Base-by-base conservation (phyloP, 306 rosid species). In the Acacia confusa region DNA sequence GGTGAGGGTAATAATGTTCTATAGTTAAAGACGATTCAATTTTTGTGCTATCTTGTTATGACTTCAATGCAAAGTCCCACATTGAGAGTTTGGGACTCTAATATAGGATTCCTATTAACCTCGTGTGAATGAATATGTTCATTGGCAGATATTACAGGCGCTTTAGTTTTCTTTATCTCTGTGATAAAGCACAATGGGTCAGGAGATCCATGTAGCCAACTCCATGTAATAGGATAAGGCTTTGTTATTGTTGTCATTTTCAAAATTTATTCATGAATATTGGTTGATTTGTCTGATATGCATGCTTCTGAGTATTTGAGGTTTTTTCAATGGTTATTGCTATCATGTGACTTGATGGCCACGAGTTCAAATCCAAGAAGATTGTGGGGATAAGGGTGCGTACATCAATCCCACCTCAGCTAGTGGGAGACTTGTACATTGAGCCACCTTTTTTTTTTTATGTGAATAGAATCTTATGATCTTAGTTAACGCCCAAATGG, bases 1-100 rank as follows among this genome's bases (percentile, higher is more conserved):
- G 99, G 99, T 96, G 78, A 85, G 72, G 30, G 20, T 22, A 32
- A 32, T 30, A 32, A 17, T 32, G n/a, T 32, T 32, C 24, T 65
- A 34, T 65, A 17, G 24, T 17, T 32, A 65, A 28, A 5, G 70
- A 65, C 44, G 14, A 16, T 30, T 64, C 36, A 30, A 14, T 32
- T 67, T 36, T 10, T 38, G 28, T 68, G 28, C 27, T 20, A 19
- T 38, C 4, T 38, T 68, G 27, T 38, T 38, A 9, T 68, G 48
- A 38, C 17, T 41, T 15, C 12, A 36, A 6, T 38, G 48, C 28
- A 10, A 19, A 30, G 47, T 66, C 25, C 27, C 72, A 68, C 47
- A 4, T n/a, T 20, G 72, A 2, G 19, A 36, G 8, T 68, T 19
- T 68, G 70, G 4, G 22, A 63, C 15, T 63, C 69, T 28, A 13